Evolutionary conservation across 495 filamentous ascomycete genomes (phyloP), one percentile per base, ranked within the genome.

Genomic region (Emericellopsis terricola): DNA sequence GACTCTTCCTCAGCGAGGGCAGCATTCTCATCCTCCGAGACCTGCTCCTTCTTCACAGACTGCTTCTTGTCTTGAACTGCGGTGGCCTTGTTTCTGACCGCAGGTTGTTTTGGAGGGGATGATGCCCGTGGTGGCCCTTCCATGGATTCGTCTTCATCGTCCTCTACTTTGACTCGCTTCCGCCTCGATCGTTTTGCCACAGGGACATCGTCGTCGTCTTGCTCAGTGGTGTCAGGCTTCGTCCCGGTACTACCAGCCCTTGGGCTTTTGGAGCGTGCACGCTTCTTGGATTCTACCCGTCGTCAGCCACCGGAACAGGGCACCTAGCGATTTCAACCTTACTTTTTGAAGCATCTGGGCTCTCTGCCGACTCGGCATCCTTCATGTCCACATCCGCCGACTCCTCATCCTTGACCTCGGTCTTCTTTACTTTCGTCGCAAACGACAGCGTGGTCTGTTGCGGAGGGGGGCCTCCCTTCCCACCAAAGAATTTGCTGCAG

Each of bases 401-500:
- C 8, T 44, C 50, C 13, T 40, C 48, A n/a, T 50, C 52, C 10
- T 53, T 47, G 27, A 52, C 53, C 15, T 45, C 15, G 30, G 54
- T 50, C 31, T 60, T 54, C 43, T 29, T 43, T 6, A 60, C 38
- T 42, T 65, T 72, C 8, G 65, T 62, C 5, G 66, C 64, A 42
- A 84, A 82, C 1, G 74, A 61, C 13, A 84, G 56, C 28, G 73
- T 89, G 2, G 81, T 74, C 53, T 92, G 84, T 51, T 79, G 73
- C 19, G 68, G 65, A 3, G 65, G 64, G 6, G 68, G 63, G 3
- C 59, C 41, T 65, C 3, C 62, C 57, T 33, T 65, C 53, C 18
- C 62, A 19, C 33, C 63, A 47, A 84, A 82, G 61, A 82, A 84
- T 46, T 76, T 78, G 27, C 78, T 84, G 24, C 1, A 40, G 20